A percentile compares a stretch with the other conserved stretches of the same genome.
phyloP scores from a whole-genome alignment of 768 basidiomycete genomes.

The Tubosaeta brunneosetosa region DNA sequence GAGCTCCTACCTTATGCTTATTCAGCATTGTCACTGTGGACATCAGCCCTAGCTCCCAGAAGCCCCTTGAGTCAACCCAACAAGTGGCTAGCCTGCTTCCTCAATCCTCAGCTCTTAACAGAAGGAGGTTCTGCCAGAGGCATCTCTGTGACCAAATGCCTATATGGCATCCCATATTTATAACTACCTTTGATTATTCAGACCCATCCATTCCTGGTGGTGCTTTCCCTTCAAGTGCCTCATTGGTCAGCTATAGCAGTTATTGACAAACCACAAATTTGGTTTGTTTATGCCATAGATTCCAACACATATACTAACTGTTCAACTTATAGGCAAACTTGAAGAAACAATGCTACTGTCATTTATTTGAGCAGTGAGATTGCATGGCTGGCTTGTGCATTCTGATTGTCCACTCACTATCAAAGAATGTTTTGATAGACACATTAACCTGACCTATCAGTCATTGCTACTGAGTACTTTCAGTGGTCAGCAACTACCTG shows the following conservation, averaged over 20 bases:
- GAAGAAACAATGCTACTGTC: background rate
- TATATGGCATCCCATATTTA: slow-evolving; percentile 29
- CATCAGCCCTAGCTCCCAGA: too few species aligned
- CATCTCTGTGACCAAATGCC: slow-evolving; percentile 18
- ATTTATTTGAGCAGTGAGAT: background rate
- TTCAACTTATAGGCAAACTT: background rate
- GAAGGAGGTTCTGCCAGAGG: slow-evolving; percentile 24
- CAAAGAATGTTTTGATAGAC: background rate
- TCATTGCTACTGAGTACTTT: too few species aligned
- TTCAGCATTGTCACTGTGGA: too few species aligned
- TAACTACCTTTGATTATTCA: slow-evolving; percentile 33
- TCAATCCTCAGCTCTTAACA: too few species aligned
- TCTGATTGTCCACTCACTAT: background rate
- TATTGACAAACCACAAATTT: background rate
- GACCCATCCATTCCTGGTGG: slow-evolving; percentile 36
- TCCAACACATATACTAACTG: too few species aligned
- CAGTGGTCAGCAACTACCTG: too few species aligned
- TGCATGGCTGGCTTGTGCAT: background rate
- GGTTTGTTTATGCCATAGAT: background rate
- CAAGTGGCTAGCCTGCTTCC: too few species aligned
- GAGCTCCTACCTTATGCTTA: too few species aligned
- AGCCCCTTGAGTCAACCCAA: too few species aligned
- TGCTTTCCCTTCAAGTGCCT: background rate
- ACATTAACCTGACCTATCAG: too few species aligned
- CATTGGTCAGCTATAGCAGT: background rate